phyloP scores from a whole-genome alignment of 805 yeast species.

The Ogataea nonfermentans region DNA sequence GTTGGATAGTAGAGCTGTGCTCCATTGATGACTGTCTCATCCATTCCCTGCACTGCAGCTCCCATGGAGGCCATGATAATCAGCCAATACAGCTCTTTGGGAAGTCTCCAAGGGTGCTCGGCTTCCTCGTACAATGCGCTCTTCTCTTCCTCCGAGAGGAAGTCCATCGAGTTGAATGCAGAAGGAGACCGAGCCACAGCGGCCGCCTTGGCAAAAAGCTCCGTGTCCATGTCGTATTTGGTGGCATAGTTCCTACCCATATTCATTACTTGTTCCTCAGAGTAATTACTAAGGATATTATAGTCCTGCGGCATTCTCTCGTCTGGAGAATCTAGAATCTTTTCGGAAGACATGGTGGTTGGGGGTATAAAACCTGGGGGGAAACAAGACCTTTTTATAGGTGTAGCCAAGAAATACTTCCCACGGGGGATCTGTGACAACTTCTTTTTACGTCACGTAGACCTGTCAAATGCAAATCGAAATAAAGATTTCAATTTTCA shows the following conservation, averaged over 20 bases:
- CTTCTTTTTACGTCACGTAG: conserved; percentile 5
- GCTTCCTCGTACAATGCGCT: conserved; percentile 45
- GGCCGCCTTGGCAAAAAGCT: conserved; percentile 62
- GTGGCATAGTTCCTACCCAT: conserved; percentile 71
- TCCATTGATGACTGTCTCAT: conserved; percentile 72
- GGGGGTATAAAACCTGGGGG: neutral
- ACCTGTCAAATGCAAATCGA: conserved; percentile 7
- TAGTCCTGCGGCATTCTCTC: conserved; percentile 22
- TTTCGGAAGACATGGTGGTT: conserved; percentile 5
- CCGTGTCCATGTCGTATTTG: conserved; percentile 53
- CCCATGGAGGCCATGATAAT: conserved; percentile 68
- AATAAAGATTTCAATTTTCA: neutral
- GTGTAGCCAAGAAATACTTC: conserved; percentile 2
- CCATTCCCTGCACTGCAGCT: conserved; percentile 81
- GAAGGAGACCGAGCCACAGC: conserved; percentile 62
- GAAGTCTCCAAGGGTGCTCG: conserved; percentile 46
- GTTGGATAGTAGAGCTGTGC: conserved; percentile 62
- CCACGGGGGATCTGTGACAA: conserved; percentile 1
- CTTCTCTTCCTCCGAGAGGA: conserved; percentile 55
- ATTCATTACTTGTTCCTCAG: conserved; percentile 61
- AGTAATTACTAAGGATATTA: conserved; percentile 55
- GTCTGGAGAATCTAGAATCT: conserved; percentile 6
- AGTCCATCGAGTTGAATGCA: conserved; percentile 56
- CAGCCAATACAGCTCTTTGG: conserved; percentile 48
- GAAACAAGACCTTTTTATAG: conserved; percentile 1